These are phyloP conservation scores for Coniferiporia weirii DNA, from an alignment of 1,284 basidiomycete species.

Conservation along the genomic window DNA sequence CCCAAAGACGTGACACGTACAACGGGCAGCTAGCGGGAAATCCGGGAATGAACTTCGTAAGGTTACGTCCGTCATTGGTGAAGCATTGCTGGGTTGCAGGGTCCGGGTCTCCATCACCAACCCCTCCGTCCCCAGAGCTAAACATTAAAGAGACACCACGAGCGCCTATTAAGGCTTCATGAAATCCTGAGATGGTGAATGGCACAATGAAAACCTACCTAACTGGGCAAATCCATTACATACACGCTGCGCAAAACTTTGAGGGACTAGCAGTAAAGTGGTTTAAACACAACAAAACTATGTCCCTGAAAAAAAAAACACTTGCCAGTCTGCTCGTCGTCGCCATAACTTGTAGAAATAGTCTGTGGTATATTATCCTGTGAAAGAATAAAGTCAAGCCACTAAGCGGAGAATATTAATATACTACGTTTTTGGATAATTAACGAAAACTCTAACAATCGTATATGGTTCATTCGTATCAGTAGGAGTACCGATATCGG, in stretches of 20 bases:
- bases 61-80: slow-evolving; percentile 54
- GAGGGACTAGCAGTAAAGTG: slow-evolving; percentile 42
- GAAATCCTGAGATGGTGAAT: background rate
- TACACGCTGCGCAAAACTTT: slow-evolving; percentile 53
- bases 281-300: slow-evolving; percentile 1
- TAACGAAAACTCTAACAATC: slow-evolving; percentile 31
- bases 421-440: slow-evolving; percentile 4
- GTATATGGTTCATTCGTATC: slow-evolving; percentile 64
- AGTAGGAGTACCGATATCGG: slow-evolving; percentile 35
- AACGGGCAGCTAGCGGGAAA: slow-evolving; percentile 56
- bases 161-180: slow-evolving; percentile 36
- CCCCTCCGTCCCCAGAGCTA: slow-evolving; percentile 65
- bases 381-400: slow-evolving; percentile 52
- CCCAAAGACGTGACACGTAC: slow-evolving; percentile 22
- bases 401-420: slow-evolving; percentile 31
- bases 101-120: slow-evolving; percentile 51
- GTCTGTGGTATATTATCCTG: slow-evolving; percentile 43
- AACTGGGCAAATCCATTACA: slow-evolving; percentile 63
- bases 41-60: slow-evolving; percentile 48
- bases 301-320: background rate
- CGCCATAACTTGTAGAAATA: slow-evolving; percentile 63
- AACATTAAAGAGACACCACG: slow-evolving; percentile 61
- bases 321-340: slow-evolving; percentile 61
- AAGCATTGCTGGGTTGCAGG: slow-evolving; percentile 48
- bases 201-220: slow-evolving; percentile 31